Evolutionary conservation across 768 basidiomycete species (phyloP).

Genomic region (Xanthoconium stramineum): DNA sequence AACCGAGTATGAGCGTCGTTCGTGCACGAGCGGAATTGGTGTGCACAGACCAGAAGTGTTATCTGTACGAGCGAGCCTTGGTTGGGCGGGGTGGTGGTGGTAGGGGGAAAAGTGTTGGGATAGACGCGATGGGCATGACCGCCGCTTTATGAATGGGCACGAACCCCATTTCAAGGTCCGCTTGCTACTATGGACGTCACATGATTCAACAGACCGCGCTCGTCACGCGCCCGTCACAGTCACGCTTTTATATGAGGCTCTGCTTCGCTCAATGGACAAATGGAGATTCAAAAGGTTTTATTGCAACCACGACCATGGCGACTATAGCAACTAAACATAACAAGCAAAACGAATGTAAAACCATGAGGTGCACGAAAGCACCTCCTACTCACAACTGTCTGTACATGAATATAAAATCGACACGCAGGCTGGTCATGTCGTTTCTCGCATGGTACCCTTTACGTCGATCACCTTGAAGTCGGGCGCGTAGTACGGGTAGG

Average conservation of each 20-base stretch:
- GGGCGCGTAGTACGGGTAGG: slow-evolving; percentile 49
- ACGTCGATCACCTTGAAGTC: slow-evolving; percentile 40
- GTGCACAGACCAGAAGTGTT: slow-evolving; percentile 24
- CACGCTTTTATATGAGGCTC: slow-evolving; percentile 14
- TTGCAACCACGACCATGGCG: not conserved
- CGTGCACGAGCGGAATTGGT: not conserved
- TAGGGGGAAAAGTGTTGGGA: slow-evolving; percentile 24
- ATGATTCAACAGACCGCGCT: slow-evolving; percentile 36
- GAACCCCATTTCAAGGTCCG: slow-evolving; percentile 33
- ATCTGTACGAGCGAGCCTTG: slow-evolving; percentile 16
- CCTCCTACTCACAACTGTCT: not conserved
- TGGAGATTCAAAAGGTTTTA: not conserved
- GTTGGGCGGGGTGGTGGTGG: slow-evolving; percentile 27
- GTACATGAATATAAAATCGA: not conserved
- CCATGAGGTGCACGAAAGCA: not conserved
- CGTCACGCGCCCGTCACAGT: slow-evolving; percentile 33
- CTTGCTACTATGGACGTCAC: slow-evolving; percentile 24
- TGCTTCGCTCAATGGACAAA: no score
- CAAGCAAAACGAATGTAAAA: not conserved
- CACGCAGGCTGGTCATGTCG: not conserved
- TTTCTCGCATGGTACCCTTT: slow-evolving; percentile 21
- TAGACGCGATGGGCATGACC: slow-evolving; percentile 27
- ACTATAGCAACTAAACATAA: not conserved
- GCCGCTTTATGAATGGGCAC: slow-evolving; percentile 35
- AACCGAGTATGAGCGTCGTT: slow-evolving; percentile 11